These are phyloP conservation scores for Carex kokanica DNA, from an alignment of 176 grass and related monocot species.

Conservation along the genomic window DNA sequence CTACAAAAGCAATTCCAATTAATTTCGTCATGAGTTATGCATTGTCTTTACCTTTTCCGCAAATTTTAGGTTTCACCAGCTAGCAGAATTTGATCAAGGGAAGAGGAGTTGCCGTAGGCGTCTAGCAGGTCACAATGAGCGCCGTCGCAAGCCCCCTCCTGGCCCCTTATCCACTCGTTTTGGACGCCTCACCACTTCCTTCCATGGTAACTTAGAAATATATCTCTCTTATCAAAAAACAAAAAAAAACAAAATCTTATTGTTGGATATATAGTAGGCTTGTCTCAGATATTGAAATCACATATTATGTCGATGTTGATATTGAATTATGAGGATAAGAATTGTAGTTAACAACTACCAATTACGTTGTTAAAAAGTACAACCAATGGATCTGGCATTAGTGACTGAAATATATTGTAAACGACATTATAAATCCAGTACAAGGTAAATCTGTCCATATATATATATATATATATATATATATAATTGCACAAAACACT, in stretches of 20 bases:
- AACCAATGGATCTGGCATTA: background rate
- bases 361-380: too few relatives aligned
- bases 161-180: conserved; percentile 43
- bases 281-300: background rate
- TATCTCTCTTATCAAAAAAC: background rate
- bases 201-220: conserved; percentile 42
- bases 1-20: background rate
- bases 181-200: conserved; percentile 39
- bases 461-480: background rate
- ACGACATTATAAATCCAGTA: background rate
- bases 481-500: background rate
- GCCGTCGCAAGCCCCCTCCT: conserved; percentile 57
- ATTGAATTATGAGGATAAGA: background rate
- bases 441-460: background rate
- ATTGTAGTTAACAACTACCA: background rate
- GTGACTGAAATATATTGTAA: background rate
- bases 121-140: conserved; percentile 74
- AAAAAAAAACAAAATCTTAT: background rate
- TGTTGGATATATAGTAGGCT: background rate
- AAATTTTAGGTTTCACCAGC: conserved; percentile 49
- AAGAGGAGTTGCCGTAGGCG: conserved; percentile 81
- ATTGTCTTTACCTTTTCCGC: background rate
- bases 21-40: background rate
- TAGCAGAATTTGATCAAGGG: conserved; percentile 73
- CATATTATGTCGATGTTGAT: background rate